Percentiles rank a stretch among this genome's conserved stretches.
These are phyloP conservation scores for Cladosporium colombiae DNA, from an alignment of 2,329 filamentous ascomycete species.

Conservation along the genomic window DNA sequence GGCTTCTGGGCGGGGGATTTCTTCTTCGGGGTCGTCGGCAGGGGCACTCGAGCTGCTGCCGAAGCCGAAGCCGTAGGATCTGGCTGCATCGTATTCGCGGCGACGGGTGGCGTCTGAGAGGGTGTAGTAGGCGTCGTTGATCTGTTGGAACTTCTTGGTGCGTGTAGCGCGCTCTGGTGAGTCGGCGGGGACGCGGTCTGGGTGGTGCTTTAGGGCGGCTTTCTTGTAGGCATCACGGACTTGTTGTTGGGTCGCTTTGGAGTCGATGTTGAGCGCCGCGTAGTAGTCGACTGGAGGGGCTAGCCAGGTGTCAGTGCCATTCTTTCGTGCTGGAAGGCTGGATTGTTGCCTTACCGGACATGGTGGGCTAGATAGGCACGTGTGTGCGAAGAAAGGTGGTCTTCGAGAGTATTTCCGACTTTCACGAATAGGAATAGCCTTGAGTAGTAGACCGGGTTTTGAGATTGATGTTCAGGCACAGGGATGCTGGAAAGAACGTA, in stretches of 20 bases:
- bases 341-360: conserved; percentile 24
- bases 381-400: not conserved
- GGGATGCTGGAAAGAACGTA: not conserved
- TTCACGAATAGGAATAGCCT: not conserved
- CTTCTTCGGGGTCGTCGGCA: conserved; percentile 51
- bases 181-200: conserved; percentile 81
- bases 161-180: conserved; percentile 79
- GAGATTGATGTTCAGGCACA: not conserved
- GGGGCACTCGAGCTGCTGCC: conserved; percentile 42
- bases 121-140: conserved; percentile 92
- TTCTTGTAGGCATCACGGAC: conserved; percentile 95
- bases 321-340: not conserved
- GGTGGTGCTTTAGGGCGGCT: conserved; percentile 83
- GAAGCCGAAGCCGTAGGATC: conserved; percentile 57
- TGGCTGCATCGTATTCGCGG: conserved; percentile 79
- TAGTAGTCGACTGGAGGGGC: conserved; percentile 42
- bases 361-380: conserved; percentile 6
- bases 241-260: conserved; percentile 76
- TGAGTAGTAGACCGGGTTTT: not conserved
- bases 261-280: conserved; percentile 41
- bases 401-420: not conserved
- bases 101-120: conserved; percentile 77
- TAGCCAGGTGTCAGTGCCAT: conserved; percentile 16
- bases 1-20: conserved; percentile 46
- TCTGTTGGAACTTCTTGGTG: conserved; percentile 85